A percentile compares a stretch with the other conserved stretches of the same genome.
Conservation (phyloP, 2,329 filamentous ascomycete species). For the Fusarium cyanostomum region DNA sequence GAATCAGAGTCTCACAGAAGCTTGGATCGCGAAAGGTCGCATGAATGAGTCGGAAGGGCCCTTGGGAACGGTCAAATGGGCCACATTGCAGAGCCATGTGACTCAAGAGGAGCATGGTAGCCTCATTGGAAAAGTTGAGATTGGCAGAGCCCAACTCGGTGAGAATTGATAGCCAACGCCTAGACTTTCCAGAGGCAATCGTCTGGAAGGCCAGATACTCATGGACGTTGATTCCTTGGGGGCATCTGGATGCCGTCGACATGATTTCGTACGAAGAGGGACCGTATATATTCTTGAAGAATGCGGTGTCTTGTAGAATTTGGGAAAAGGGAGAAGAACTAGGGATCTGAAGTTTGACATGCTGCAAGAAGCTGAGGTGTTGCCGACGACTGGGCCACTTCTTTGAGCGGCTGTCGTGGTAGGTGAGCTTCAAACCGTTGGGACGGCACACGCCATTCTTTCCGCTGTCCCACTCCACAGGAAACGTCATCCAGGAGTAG, state of each 20-base stretch:
- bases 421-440: slow-evolving; percentile 36
- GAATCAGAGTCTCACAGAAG: slow-evolving; percentile 60
- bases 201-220: slow-evolving; percentile 64
- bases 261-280: slow-evolving; percentile 65
- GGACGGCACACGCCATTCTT: slow-evolving; percentile 38
- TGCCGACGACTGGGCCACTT: slow-evolving; percentile 33
- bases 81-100: slow-evolving; percentile 65
- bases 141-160: slow-evolving; percentile 61
- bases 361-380: slow-evolving; percentile 30
- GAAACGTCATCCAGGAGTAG: slow-evolving; percentile 40
- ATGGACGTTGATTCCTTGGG: slow-evolving; percentile 57
- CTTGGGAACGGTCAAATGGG: slow-evolving; percentile 46
- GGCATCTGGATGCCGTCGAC: slow-evolving; percentile 61
- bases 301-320: slow-evolving; percentile 26
- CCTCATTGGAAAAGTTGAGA: slow-evolving; percentile 69
- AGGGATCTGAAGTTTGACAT: slow-evolving; percentile 37
- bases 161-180: slow-evolving; percentile 61
- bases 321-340: slow-evolving; percentile 28
- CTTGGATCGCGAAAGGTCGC: slow-evolving; percentile 56
- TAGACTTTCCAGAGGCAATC: slow-evolving; percentile 56
- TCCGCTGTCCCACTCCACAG: slow-evolving; percentile 43
- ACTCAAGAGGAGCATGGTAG: slow-evolving; percentile 59
- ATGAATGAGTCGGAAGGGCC: slow-evolving; percentile 57
- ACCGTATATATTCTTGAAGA: slow-evolving; percentile 40
- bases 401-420: slow-evolving; percentile 23